Percentiles rank a stretch among this genome's conserved stretches.
phyloP scores from a whole-genome alignment of 2,329 filamentous ascomycete species.

The Xylaria arbuscula region DNA sequence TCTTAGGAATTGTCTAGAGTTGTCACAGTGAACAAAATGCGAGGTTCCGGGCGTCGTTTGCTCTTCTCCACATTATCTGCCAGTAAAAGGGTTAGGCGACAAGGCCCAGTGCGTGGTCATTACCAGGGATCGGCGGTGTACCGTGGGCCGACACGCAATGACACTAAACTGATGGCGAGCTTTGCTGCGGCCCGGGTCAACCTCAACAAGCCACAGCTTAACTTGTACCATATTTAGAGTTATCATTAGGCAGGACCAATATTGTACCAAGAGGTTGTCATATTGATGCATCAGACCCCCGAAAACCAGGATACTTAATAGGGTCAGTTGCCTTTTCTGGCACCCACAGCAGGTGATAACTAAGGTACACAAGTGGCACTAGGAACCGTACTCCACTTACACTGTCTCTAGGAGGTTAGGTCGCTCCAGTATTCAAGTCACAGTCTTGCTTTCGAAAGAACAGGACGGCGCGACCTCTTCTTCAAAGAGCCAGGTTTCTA shows the following conservation, averaged over 20 bases:
- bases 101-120: slow-evolving; percentile 7
- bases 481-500: neutral
- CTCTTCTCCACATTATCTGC: slow-evolving; percentile 27
- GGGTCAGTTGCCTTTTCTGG: neutral
- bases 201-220: neutral
- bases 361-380: too few relatives aligned
- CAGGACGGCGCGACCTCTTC: neutral
- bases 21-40: too few relatives aligned
- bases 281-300: too few relatives aligned
- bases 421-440: neutral
- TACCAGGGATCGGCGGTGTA: neutral
- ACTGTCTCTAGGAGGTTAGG: neutral
- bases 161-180: neutral
- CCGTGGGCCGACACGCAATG: neutral
- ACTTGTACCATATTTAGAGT: too few relatives aligned
- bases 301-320: too few relatives aligned
- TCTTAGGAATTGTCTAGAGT: too few relatives aligned
- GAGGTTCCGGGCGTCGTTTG: slow-evolving; percentile 13
- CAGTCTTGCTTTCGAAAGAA: neutral
- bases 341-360: neutral
- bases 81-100: slow-evolving; percentile 22
- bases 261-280: too few relatives aligned
- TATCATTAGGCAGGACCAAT: neutral
- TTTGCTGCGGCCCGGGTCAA: neutral
- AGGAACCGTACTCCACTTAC: neutral